phyloP scores from a whole-genome alignment of 75 land plant genomes.

The Chamaecyparis obtusa region DNA sequence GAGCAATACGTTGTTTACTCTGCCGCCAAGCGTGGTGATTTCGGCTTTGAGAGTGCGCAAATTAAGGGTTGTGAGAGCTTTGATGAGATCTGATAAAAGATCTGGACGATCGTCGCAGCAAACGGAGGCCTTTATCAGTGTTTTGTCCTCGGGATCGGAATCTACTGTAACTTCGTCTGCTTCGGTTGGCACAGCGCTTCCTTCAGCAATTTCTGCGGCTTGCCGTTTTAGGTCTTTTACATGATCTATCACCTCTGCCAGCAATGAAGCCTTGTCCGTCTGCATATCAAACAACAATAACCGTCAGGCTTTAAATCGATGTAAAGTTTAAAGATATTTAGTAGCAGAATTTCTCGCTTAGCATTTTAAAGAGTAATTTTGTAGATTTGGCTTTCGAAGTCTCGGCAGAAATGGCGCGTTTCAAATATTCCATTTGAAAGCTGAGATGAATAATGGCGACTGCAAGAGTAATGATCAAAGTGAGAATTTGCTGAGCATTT shows the following conservation, averaged over 20 bases:
- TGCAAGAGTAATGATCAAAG: not conserved
- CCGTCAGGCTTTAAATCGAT: not conserved
- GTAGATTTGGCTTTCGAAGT: no score
- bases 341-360: no score
- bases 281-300: slow-evolving; percentile 15
- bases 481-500: no score
- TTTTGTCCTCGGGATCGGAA: slow-evolving; percentile 41
- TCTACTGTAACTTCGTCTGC: slow-evolving; percentile 74
- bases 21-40: slow-evolving; percentile 84
- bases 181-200: slow-evolving; percentile 68
- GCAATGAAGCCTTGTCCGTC: slow-evolving; percentile 94
- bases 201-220: slow-evolving; percentile 70
- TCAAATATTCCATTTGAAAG: no score
- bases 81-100: slow-evolving; percentile 76
- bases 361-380: no score
- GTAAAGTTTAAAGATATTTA: no score
- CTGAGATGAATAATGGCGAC: no score
- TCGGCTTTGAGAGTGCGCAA: slow-evolving; percentile 73
- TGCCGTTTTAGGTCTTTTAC: slow-evolving; percentile 84
- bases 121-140: slow-evolving; percentile 60
- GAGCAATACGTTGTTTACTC: slow-evolving; percentile 71
- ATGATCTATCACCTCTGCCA: slow-evolving; percentile 93
- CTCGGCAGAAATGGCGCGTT: no score
- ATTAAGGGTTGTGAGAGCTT: slow-evolving; percentile 52
- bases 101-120: slow-evolving; percentile 87